A percentile compares a stretch with the other conserved stretches of the same genome.
These are phyloP conservation scores for Clavariopsis aquatica DNA, from an alignment of 495 filamentous ascomycete genomes.

Conservation along the genomic window DNA sequence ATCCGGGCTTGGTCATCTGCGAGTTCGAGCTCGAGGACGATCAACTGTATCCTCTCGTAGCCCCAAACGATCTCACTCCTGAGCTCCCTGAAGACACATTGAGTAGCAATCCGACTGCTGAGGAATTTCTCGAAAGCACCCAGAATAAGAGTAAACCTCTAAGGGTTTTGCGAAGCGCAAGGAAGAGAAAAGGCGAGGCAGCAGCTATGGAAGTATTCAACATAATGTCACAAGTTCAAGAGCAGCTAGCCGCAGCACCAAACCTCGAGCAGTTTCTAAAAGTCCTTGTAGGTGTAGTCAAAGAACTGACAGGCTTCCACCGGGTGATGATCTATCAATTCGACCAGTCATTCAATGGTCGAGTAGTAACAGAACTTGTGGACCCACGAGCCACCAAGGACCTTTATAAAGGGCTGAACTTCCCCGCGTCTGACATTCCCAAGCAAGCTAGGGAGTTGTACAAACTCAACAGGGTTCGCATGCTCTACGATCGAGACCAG, in stretches of 20 bases:
- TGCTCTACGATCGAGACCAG: slow-evolving; percentile 75
- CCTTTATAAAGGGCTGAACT: slow-evolving; percentile 86
- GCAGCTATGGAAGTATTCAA: slow-evolving; percentile 94
- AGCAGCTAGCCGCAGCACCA: slow-evolving; percentile 69
- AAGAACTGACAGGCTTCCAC: slow-evolving; percentile 90
- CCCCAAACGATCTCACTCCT: slow-evolving; percentile 56
- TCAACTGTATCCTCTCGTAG: slow-evolving; percentile 64
- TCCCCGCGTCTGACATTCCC: slow-evolving; percentile 89
- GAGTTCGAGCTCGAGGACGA: slow-evolving; percentile 94
- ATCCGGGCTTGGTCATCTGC: slow-evolving; percentile 76
- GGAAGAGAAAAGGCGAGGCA: slow-evolving; percentile 76
- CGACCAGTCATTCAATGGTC: slow-evolving; percentile 77
- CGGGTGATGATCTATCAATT: slow-evolving; percentile 95
- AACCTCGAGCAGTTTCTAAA: slow-evolving; percentile 70
- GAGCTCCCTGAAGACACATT: slow-evolving; percentile 74
- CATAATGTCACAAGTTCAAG: slow-evolving; percentile 84
- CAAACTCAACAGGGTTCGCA: slow-evolving; percentile 75
- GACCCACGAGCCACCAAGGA: slow-evolving; percentile 79
- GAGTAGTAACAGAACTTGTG: slow-evolving; percentile 84
- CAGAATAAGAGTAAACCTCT: slow-evolving; percentile 73
- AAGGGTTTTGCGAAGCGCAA: slow-evolving; percentile 73
- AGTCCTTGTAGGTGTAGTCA: slow-evolving; percentile 71
- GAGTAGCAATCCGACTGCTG: slow-evolving; percentile 63
- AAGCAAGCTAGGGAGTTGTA: slow-evolving; percentile 81
- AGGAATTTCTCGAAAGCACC: slow-evolving; percentile 75